Percentiles rank a stretch among this genome's conserved stretches.
Conservation (phyloP, 2,329 filamentous ascomycete genomes). For the Xylariaceae sp. region DNA sequence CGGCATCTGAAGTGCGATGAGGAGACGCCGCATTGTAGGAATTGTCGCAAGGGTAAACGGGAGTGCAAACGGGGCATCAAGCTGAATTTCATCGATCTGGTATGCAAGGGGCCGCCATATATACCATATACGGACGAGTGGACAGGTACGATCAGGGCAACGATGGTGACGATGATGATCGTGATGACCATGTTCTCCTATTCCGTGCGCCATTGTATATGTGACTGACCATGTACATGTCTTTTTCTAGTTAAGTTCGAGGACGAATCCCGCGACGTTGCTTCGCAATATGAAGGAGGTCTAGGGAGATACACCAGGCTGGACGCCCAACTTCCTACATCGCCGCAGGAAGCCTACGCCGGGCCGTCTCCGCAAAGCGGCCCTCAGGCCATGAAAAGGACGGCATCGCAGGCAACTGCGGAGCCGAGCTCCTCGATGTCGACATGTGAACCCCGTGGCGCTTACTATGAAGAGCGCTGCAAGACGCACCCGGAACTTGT, state of each 20-base stretch:
- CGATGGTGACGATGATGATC: conserved; percentile 5
- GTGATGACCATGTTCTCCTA: conserved; percentile 8
- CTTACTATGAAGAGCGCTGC: conserved; percentile 27
- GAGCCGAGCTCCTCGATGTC: conserved; percentile 24
- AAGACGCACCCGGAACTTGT: conserved; percentile 24
- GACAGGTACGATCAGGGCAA: conserved; percentile 43
- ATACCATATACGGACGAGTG: conserved; percentile 61
- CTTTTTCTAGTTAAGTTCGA: conserved; percentile 62
- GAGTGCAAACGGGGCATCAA: conserved; percentile 81
- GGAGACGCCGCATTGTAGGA: conserved; percentile 58
- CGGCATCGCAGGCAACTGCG: conserved; percentile 22
- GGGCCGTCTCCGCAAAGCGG: conserved; percentile 28
- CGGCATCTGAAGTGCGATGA: conserved; percentile 91
- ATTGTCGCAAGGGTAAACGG: conserved; percentile 83
- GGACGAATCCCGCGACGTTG: conserved; percentile 86
- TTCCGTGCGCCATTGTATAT: neutral
- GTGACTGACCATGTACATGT: conserved; percentile 12
- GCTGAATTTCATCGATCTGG: conserved; percentile 87
- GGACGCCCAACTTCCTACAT: conserved; percentile 37
- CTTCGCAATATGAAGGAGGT: conserved; percentile 83
- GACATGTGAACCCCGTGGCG: conserved; percentile 25
- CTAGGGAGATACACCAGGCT: conserved; percentile 64
- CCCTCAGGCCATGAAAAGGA: conserved; percentile 21
- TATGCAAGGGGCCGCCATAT: conserved; percentile 63
- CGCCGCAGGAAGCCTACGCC: conserved; percentile 29